A percentile compares a stretch with the other conserved stretches of the same genome.
These are phyloP conservation scores for Dictyostelium brefeldianum DNA, from an alignment of 78 protist species.

Conservation along the genomic window DNA sequence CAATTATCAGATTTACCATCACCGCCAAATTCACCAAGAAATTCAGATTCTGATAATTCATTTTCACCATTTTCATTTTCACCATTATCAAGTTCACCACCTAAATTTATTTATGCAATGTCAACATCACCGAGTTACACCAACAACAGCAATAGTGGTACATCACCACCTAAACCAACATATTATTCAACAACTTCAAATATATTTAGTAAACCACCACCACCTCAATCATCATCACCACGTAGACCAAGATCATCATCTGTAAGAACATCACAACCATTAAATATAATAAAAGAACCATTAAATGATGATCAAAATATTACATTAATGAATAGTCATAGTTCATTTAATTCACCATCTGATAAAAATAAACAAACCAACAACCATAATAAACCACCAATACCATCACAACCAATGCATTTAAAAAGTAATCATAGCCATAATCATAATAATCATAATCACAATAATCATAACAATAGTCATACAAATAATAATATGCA, in stretches of 20 bases:
- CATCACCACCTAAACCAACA: neutral
- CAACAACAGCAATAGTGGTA: neutral
- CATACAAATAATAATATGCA: neutral
- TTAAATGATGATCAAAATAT: slow-evolving; percentile 19
- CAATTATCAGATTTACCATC: slow-evolving; percentile 28
- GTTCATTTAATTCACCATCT: slow-evolving; percentile 8
- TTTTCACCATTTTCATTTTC: slow-evolving; percentile 42
- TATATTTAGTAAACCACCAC: slow-evolving; percentile 44
- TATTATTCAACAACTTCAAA: neutral
- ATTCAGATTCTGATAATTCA: slow-evolving; percentile 19
- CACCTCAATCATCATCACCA: slow-evolving; percentile 4
- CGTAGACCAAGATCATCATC: slow-evolving; percentile 27
- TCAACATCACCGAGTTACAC: neutral
- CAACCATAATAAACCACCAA: neutral
- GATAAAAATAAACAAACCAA: neutral
- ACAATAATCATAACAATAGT: too few species aligned
- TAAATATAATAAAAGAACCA: neutral
- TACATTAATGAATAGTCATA: neutral
- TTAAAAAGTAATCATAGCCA: neutral
- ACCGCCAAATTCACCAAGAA: slow-evolving; percentile 73
- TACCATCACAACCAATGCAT: neutral
- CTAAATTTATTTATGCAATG: neutral
- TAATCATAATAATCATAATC: neutral
- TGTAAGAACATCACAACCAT: neutral
- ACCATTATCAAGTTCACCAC: slow-evolving; percentile 66